Evolutionary conservation across 2,329 filamentous ascomycete genomes (phyloP).

Genomic region (Xenoacremonium recifei): DNA sequence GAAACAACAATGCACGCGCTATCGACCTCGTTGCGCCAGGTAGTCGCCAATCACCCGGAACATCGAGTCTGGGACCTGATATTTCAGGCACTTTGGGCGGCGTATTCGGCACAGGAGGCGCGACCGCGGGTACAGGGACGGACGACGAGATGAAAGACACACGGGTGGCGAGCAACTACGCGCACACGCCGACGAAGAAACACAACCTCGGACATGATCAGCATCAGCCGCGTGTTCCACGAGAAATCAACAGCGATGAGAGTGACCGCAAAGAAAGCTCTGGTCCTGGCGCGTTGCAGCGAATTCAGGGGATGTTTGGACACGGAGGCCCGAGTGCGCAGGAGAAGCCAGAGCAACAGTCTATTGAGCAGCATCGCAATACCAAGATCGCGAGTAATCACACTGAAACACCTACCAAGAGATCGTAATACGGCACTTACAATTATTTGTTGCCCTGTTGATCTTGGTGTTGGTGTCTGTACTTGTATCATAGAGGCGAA

Average conservation of each 20-base stretch:
- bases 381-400: background rate
- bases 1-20: constrained; percentile 25
- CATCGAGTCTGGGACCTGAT: constrained; percentile 3
- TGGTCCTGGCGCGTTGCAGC: too few relatives aligned
- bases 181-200: constrained; percentile 12
- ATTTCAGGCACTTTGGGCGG: constrained; percentile 13
- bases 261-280: background rate
- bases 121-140: constrained; percentile 7
- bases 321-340: too few relatives aligned
- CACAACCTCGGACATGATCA: constrained; percentile 9
- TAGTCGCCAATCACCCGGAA: constrained; percentile 9
- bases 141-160: constrained; percentile 17
- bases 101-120: constrained; percentile 23
- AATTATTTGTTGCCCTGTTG: background rate
- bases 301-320: too few relatives aligned
- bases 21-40: constrained; percentile 26
- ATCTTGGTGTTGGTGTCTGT: background rate
- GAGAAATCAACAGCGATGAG: background rate
- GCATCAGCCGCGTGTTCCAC: constrained; percentile 11
- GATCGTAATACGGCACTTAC: background rate
- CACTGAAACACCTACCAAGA: background rate
- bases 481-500: background rate
- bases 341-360: too few relatives aligned
- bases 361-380: too few relatives aligned
- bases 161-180: constrained; percentile 15